phyloP scores from a whole-genome alignment of 2,329 filamentous ascomycete genomes.

The Epichloe aotearoae region DNA sequence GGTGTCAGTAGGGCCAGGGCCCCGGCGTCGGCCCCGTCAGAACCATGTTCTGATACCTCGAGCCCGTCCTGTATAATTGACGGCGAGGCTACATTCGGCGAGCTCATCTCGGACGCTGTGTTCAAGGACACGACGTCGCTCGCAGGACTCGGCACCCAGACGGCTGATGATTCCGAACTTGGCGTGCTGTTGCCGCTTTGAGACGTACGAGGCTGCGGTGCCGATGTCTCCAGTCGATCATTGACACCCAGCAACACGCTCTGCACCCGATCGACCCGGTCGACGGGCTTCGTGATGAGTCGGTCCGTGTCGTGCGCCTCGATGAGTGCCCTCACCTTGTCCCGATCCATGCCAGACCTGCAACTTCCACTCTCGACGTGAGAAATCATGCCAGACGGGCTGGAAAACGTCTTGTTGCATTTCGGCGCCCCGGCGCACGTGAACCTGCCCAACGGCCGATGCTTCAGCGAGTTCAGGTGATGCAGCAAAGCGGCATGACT shows the following conservation, averaged over 20 bases:
- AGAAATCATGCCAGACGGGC: slow-evolving; percentile 7
- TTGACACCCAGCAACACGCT: neutral
- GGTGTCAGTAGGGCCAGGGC: neutral
- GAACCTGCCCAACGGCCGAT: slow-evolving; percentile 6
- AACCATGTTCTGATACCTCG: no score
- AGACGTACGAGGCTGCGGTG: neutral
- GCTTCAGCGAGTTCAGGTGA: slow-evolving; percentile 1
- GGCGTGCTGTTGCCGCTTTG: neutral
- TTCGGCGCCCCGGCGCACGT: slow-evolving; percentile 4
- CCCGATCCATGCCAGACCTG: slow-evolving; percentile 6
- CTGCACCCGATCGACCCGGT: neutral
- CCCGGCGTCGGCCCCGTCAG: no score
- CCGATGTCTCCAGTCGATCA: neutral
- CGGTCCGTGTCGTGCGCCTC: slow-evolving; percentile 4
- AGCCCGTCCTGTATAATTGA: neutral
- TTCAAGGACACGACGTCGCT: neutral
- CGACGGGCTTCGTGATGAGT: slow-evolving; percentile 1
- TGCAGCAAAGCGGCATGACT: neutral
- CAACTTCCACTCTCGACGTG: slow-evolving; percentile 9
- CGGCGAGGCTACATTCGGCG: neutral
- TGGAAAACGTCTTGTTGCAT: slow-evolving; percentile 5
- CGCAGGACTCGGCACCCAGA: neutral
- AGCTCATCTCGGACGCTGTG: neutral
- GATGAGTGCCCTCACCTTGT: slow-evolving; percentile 3
- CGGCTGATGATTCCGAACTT: neutral